Percentiles rank a stretch among this genome's conserved stretches.
Conservation (phyloP, 1,139 yeast species). For the Suhomyces terraborum region DNA sequence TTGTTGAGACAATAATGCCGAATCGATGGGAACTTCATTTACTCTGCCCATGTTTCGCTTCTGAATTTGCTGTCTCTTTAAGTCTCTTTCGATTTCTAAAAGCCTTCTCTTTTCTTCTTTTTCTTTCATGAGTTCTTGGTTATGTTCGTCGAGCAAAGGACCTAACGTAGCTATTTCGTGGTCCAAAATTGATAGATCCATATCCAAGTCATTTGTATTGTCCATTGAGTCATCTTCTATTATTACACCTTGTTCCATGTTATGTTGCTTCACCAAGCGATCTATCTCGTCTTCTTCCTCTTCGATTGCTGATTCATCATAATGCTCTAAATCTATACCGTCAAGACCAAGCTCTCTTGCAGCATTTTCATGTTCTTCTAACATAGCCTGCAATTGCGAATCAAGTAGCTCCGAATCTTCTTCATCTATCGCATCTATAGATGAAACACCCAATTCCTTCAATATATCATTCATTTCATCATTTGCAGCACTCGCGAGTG, state of each 20-base stretch:
- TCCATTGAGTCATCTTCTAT: conserved; percentile 26
- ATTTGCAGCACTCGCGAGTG: conserved; percentile 42
- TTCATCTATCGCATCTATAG: conserved; percentile 40
- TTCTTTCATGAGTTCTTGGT: conserved; percentile 31
- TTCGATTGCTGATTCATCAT: conserved; percentile 33
- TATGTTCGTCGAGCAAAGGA: conserved; percentile 41
- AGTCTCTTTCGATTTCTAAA: conserved; percentile 27
- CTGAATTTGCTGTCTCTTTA: conserved; percentile 22
- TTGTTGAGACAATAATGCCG: conserved; percentile 2
- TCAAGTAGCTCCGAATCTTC: conserved; percentile 39
- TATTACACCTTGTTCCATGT: conserved; percentile 35
- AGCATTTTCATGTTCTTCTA: conserved; percentile 29
- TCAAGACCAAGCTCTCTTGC: conserved; percentile 19
- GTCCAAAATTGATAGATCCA: conserved; percentile 37
- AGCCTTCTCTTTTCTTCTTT: conserved; percentile 26
- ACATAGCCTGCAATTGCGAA: conserved; percentile 37
- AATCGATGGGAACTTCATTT: conserved; percentile 7
- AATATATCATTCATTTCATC: conserved; percentile 45
- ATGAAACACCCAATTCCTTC: conserved; percentile 41
- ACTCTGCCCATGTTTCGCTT: conserved; percentile 9
- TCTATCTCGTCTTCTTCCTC: conserved; percentile 47
- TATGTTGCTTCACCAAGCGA: conserved; percentile 38
- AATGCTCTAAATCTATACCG: conserved; percentile 26
- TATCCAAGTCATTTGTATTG: conserved; percentile 19
- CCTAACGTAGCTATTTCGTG: conserved; percentile 45